Conservation (phyloP, 164 flowering plant species). For the Nelumbo lutea region DNA sequence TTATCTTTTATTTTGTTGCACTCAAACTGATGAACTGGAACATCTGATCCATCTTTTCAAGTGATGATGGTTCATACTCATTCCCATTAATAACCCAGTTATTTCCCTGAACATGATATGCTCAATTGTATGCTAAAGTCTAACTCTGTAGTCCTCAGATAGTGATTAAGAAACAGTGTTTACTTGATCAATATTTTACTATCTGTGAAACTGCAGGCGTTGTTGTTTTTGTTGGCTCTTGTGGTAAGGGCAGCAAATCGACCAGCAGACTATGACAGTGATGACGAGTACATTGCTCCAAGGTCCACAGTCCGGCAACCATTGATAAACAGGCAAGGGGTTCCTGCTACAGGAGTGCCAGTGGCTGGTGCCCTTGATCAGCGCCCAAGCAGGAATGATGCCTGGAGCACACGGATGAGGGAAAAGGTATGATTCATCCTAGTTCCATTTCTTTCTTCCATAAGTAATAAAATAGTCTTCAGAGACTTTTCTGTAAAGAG, state of each 20-base stretch:
- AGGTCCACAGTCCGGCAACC: constrained; percentile 63
- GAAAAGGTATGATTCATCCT: constrained; percentile 52
- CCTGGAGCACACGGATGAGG: constrained; percentile 92
- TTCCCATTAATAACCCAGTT: too few relatives aligned
- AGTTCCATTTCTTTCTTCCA: neutral
- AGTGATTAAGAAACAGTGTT: too few relatives aligned
- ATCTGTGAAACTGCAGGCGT: constrained; percentile 47
- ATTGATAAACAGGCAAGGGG: constrained; percentile 49
- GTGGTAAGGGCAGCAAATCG: constrained; percentile 66
- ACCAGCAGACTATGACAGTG: constrained; percentile 80
- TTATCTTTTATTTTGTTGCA: too few relatives aligned
- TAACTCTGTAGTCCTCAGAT: too few relatives aligned
- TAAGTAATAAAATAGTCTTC: neutral
- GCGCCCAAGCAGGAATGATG: constrained; percentile 74
- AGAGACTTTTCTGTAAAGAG: neutral
- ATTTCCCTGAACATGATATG: too few relatives aligned
- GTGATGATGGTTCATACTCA: too few relatives aligned
- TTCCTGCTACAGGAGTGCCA: constrained; percentile 64
- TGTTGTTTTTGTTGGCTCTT: constrained; percentile 65
- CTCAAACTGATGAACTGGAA: too few relatives aligned
- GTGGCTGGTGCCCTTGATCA: constrained; percentile 59
- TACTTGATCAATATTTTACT: neutral
- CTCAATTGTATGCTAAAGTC: too few relatives aligned
- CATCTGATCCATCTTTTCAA: too few relatives aligned
- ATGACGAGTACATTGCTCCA: constrained; percentile 61